Base-by-base conservation (phyloP, 257 asterid genomes). In the Plectranthus barbatus region DNA sequence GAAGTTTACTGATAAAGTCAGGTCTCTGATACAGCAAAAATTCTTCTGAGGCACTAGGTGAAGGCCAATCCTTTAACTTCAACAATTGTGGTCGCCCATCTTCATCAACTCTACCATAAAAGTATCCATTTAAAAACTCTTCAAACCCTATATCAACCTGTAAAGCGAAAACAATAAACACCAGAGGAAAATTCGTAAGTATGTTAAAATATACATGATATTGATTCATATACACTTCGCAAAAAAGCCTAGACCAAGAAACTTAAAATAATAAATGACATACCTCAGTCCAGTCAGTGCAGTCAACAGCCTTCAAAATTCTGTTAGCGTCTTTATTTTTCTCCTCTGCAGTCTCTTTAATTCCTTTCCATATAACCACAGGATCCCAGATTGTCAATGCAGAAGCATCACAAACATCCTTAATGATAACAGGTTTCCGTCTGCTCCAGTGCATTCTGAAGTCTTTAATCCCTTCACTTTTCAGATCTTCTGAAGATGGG, bases 1-100 rank as follows among this genome's bases (percentile, higher is more conserved):
- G 99, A 71, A 93, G 83, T 74, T 84, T 87, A 73, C 84, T 87
- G 67, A 93, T 83, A 60, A 93, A 87, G 56, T 87, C 99, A 68
- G 99, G 94, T 75, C 97, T 87, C 80, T 87, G 95, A 67, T 83
- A 93, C 77, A 93, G 74, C 73, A 93, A 70, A 78, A 93, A 87
- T 79, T 93, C 99, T 79, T 93, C 99, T 29, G 97, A 77, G 60
- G 94, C 84, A 79, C 88, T 71, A 46, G 95, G 96, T 29, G 97
- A 83, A 60, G 99, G 99, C 99, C 99, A 93, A 72, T 90, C 97
- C 84, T 93, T 87, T 80, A 93, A 77, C 76, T 87, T 93, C 62
- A 93, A 77, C 69, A 87, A 65, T 72, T 90, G 87, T 52, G 77
- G 81, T 79, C 55, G 64, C 63, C 90, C 97, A 60, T 76, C 80